Evolutionary conservation across 2,329 filamentous ascomycete genomes (phyloP).

Genomic region (Aspergillus terreus): DNA sequence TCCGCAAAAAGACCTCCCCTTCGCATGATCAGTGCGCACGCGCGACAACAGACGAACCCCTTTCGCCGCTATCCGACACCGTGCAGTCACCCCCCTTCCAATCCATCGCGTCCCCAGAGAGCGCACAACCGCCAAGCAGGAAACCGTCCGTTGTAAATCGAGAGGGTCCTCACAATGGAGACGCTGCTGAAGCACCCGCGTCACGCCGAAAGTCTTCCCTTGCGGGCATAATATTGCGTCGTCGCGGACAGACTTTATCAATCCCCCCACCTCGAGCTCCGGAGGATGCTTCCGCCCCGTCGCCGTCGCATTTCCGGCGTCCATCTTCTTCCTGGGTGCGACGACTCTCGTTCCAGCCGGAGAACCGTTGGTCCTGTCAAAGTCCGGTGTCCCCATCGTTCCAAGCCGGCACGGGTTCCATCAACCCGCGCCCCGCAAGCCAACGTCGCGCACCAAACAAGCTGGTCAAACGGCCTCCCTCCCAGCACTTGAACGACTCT

Average conservation of each 20-base stretch:
- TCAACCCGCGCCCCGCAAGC: slow-evolving; percentile 34
- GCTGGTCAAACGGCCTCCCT: slow-evolving; percentile 59
- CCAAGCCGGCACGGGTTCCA: slow-evolving; percentile 52
- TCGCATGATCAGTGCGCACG: slow-evolving; percentile 18
- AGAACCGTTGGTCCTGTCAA: slow-evolving; percentile 46
- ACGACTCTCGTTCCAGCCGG: slow-evolving; percentile 51
- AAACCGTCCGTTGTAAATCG: slow-evolving; percentile 12
- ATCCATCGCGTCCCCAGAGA: slow-evolving; percentile 12
- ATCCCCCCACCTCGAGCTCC: slow-evolving; percentile 25
- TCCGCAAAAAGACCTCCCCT: slow-evolving; percentile 24
- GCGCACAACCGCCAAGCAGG: slow-evolving; percentile 9
- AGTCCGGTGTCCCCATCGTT: slow-evolving; percentile 52
- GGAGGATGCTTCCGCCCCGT: slow-evolving; percentile 22
- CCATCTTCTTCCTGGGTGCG: slow-evolving; percentile 54
- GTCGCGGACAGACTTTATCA: slow-evolving; percentile 36
- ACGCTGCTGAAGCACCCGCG: slow-evolving; percentile 14
- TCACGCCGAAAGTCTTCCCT: slow-evolving; percentile 25
- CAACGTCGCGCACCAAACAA: slow-evolving; percentile 51
- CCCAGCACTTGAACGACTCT: slow-evolving; percentile 46
- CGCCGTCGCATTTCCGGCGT: slow-evolving; percentile 28
- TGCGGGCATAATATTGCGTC: slow-evolving; percentile 28
- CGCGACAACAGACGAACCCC: slow-evolving; percentile 11
- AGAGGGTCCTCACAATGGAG: slow-evolving; percentile 9
- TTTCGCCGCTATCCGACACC: slow-evolving; percentile 12
- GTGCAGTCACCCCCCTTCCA: slow-evolving; percentile 17